These are phyloP conservation scores for Trametes hirsuta DNA, from an alignment of 1,284 basidiomycete genomes.

Conservation along the genomic window DNA sequence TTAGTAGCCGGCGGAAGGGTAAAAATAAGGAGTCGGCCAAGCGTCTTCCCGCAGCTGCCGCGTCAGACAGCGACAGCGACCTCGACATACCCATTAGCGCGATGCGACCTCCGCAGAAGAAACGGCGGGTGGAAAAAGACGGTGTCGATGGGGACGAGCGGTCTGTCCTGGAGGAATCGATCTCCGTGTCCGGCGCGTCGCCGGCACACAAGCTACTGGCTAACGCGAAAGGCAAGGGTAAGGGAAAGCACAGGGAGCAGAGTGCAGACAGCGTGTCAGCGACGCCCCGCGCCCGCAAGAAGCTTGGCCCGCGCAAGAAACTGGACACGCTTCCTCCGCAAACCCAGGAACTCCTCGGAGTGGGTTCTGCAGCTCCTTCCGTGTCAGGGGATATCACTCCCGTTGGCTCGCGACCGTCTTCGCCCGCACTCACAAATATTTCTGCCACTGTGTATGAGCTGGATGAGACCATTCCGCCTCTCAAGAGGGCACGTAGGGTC, in stretches of 20 bases:
- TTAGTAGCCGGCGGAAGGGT: slow-evolving; percentile 41
- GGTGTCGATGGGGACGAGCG: slow-evolving; percentile 43
- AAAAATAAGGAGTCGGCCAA: slow-evolving; percentile 50
- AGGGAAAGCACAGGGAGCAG: slow-evolving; percentile 44
- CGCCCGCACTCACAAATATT: slow-evolving; percentile 57
- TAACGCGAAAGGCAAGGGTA: slow-evolving; percentile 46
- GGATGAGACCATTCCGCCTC: slow-evolving; percentile 64
- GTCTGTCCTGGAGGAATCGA: slow-evolving; percentile 37
- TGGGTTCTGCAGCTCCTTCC: slow-evolving; percentile 60
- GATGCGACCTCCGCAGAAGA: slow-evolving; percentile 49
- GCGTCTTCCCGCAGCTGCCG: slow-evolving; percentile 46
- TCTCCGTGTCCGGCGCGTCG: slow-evolving; percentile 24
- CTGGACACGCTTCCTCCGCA: slow-evolving; percentile 44
- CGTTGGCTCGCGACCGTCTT: slow-evolving; percentile 57
- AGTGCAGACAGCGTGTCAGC: slow-evolving; percentile 47
- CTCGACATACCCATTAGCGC: slow-evolving; percentile 44
- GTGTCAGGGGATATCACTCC: slow-evolving; percentile 43
- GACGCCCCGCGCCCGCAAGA: slow-evolving; percentile 45
- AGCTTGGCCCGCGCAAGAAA: slow-evolving; percentile 46
- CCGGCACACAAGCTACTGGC: slow-evolving; percentile 31
- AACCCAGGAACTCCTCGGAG: slow-evolving; percentile 52
- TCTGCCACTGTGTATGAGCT: slow-evolving; percentile 71
- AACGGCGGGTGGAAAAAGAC: slow-evolving; percentile 48
- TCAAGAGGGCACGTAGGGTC: slow-evolving; percentile 75
- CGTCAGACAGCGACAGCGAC: slow-evolving; percentile 62